Conservation (phyloP, 106 monocot species). For the Apostasia shenzhenica region DNA sequence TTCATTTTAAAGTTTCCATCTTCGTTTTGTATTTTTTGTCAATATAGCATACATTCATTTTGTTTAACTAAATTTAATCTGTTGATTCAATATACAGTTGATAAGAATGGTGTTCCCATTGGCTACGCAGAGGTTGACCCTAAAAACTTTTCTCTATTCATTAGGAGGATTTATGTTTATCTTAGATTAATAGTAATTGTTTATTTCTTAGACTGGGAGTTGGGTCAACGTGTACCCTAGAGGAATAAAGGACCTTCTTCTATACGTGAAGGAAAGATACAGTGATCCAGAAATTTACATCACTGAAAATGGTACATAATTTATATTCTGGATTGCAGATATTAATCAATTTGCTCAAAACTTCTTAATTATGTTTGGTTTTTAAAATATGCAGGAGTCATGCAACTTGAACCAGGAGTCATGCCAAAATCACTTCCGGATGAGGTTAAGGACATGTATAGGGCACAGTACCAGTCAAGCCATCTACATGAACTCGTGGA, state of each 20-base stretch:
- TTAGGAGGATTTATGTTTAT: too few species aligned
- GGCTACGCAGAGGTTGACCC: too few species aligned
- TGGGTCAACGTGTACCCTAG: constrained; percentile 2
- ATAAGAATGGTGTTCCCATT: too few species aligned
- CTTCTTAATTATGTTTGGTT: background rate
- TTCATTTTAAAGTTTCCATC: too few species aligned
- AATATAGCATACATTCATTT: background rate
- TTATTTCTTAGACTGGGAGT: background rate
- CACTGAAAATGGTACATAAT: constrained; percentile 19
- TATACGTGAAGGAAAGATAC: constrained; percentile 8
- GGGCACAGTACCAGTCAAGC: background rate
- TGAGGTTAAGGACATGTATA: background rate
- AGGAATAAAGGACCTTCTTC: constrained; percentile 5
- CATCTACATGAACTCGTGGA: background rate
- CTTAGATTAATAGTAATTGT: too few species aligned
- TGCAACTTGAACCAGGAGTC: too few species aligned
- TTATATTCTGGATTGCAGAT: background rate
- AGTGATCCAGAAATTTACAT: constrained; percentile 12
- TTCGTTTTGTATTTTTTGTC: too few species aligned
- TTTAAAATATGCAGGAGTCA: background rate
- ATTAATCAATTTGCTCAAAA: background rate
- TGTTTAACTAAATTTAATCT: too few species aligned
- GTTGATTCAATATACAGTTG: too few species aligned
- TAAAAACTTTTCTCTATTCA: too few species aligned
- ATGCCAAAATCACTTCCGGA: too few species aligned